phyloP scores from a whole-genome alignment of 495 filamentous ascomycete genomes.

The Talaromyces adpressus region DNA sequence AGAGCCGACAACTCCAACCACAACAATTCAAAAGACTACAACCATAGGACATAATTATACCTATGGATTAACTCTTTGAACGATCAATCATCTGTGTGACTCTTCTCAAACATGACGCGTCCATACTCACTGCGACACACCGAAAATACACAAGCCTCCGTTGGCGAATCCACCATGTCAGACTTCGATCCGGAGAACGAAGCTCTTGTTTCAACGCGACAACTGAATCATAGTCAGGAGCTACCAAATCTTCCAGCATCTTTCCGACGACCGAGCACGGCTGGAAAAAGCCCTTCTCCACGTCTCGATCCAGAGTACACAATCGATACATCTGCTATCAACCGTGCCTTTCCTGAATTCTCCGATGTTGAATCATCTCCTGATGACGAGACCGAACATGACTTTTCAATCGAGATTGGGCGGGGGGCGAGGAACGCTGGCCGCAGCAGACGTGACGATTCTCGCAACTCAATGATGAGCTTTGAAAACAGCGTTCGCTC shows the following conservation, averaged over 20 bases:
- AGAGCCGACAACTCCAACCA: not conserved
- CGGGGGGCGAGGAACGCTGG: slow-evolving; percentile 29
- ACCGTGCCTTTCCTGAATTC: slow-evolving; percentile 57
- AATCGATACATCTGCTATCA: slow-evolving; percentile 58
- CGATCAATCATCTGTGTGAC: not conserved
- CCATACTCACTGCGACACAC: not conserved
- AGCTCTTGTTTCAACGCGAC: slow-evolving; percentile 41
- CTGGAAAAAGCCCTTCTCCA: slow-evolving; percentile 15
- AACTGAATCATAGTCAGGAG: slow-evolving; percentile 28
- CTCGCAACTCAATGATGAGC: slow-evolving; percentile 38
- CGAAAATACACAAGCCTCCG: not conserved
- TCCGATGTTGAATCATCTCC: slow-evolving; percentile 36
- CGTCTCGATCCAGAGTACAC: slow-evolving; percentile 37
- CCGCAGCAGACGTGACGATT: slow-evolving; percentile 30
- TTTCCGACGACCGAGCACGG: slow-evolving; percentile 17
- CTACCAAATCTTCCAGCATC: slow-evolving; percentile 30
- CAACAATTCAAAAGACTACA: not conserved
- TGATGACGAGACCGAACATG: slow-evolving; percentile 27
- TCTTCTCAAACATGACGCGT: not conserved
- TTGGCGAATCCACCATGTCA: slow-evolving; percentile 28
- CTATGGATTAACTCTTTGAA: not conserved
- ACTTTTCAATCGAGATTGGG: slow-evolving; percentile 39
- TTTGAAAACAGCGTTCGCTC: slow-evolving; percentile 42
- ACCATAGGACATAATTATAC: not conserved
- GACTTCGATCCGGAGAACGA: slow-evolving; percentile 48